Percentiles rank a stretch among this genome's conserved stretches.
These are phyloP conservation scores for Rhytidhysteron rufulum DNA, from an alignment of 2,329 filamentous ascomycete species.

Conservation along the genomic window DNA sequence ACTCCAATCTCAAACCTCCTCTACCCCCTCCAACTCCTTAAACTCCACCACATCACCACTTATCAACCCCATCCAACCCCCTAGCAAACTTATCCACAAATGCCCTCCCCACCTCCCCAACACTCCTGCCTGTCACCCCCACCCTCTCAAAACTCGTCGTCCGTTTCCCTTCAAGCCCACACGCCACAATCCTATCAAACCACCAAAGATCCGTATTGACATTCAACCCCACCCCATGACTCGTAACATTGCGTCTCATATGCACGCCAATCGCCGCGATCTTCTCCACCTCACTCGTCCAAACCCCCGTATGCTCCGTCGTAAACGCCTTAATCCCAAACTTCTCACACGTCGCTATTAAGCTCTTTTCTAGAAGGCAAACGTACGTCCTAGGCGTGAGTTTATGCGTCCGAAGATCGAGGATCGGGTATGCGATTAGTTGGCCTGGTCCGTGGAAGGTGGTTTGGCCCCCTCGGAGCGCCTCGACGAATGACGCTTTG, in stretches of 20 bases:
- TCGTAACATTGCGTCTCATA: constrained; percentile 75
- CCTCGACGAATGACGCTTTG: constrained; percentile 61
- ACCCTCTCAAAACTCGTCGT: constrained; percentile 70
- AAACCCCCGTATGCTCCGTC: constrained; percentile 80
- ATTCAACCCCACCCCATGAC: constrained; percentile 81
- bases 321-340: constrained; percentile 62
- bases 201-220: constrained; percentile 61
- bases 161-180: constrained; percentile 74
- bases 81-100: constrained; percentile 41
- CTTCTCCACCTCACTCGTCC: constrained; percentile 59
- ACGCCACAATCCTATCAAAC: constrained; percentile 78
- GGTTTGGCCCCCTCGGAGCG: constrained; percentile 81
- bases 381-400: constrained; percentile 75
- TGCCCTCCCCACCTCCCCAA: constrained; percentile 35
- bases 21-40: constrained; percentile 1
- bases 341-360: constrained; percentile 60
- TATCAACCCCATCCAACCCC: constrained; percentile 12
- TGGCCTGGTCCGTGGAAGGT: constrained; percentile 97
- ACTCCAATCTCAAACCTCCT: no score
- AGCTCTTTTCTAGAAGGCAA: constrained; percentile 69
- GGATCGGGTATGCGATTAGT: constrained; percentile 83
- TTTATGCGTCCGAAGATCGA: constrained; percentile 70
- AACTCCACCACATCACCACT: constrained; percentile 5
- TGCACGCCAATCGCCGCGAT: constrained; percentile 93
- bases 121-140: constrained; percentile 32